These are phyloP conservation scores for Taphrina sp. DNA, from an alignment of 1,139 yeast species.

Conservation along the genomic window DNA sequence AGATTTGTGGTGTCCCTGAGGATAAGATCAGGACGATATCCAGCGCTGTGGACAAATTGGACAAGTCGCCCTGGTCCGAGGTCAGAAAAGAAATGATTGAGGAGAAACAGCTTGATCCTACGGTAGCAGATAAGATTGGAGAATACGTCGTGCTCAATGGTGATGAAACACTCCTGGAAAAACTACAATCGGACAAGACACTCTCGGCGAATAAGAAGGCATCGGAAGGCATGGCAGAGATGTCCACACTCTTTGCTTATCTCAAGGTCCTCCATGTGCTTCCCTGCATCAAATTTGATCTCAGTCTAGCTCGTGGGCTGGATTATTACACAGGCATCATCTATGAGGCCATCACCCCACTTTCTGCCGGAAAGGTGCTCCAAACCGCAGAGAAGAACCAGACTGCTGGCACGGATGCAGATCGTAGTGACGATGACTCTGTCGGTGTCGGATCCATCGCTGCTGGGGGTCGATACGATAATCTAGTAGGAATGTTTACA, in stretches of 20 bases:
- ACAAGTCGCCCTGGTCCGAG: constrained; percentile 85
- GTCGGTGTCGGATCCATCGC: constrained; percentile 98
- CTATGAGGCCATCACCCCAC: constrained; percentile 91
- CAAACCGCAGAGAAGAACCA: constrained; percentile 56
- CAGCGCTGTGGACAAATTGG: constrained; percentile 93
- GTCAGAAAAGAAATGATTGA: constrained; percentile 88
- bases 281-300: constrained; percentile 70
- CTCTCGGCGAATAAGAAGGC: constrained; percentile 69
- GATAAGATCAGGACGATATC: constrained; percentile 92
- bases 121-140: constrained; percentile 89
- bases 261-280: constrained; percentile 72
- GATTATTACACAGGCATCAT: constrained; percentile 96
- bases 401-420: constrained; percentile 60
- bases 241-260: constrained; percentile 70
- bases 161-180: constrained; percentile 62
- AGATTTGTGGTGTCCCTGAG: constrained; percentile 88
- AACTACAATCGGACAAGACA: constrained; percentile 56
- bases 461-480: constrained; percentile 98
- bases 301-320: constrained; percentile 93
- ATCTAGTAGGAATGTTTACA: constrained; percentile 94
- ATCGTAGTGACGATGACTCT: constrained; percentile 73
- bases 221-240: constrained; percentile 74
- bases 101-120: constrained; percentile 86
- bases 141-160: constrained; percentile 86
- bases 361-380: constrained; percentile 66